phyloP scores from a whole-genome alignment of 73 alveolate genomes.

The Paramecium sexaurelia region DNA sequence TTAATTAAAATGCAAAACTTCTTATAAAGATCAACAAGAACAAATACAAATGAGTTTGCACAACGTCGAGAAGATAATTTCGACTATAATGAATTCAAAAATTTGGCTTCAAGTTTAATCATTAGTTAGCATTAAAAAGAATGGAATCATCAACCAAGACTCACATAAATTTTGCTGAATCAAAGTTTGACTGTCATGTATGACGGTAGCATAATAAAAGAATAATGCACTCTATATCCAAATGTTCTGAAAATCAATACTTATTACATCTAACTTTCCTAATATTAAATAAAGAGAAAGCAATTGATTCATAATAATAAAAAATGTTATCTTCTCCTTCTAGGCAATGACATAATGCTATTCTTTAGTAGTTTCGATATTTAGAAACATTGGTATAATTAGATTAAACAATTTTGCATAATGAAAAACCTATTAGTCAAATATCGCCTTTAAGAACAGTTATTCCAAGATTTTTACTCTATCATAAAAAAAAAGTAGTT shows the following conservation, averaged over 20 bases:
- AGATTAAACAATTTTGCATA: background rate
- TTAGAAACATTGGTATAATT: background rate
- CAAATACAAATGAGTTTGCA: background rate
- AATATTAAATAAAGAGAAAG: background rate
- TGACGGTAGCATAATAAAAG: background rate
- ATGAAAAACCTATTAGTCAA: background rate
- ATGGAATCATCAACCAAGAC: constrained; percentile 33
- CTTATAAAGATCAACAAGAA: background rate
- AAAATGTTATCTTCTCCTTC: background rate
- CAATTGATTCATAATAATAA: background rate
- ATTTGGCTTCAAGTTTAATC: background rate
- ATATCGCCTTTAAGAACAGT: constrained; percentile 26
- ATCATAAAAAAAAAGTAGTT: constrained; percentile 28
- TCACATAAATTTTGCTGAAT: background rate
- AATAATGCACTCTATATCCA: background rate
- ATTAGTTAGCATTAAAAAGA: background rate
- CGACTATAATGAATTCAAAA: background rate
- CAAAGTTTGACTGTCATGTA: background rate
- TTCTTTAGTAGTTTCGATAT: constrained; percentile 6
- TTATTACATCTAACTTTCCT: background rate
- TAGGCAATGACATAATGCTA: background rate
- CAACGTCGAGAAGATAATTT: background rate
- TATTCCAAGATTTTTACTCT: constrained; percentile 4
- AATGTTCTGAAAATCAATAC: background rate
- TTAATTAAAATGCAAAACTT: background rate